Base-by-base conservation (phyloP, 768 basidiomycete species). In the Boletus sp. region DNA sequence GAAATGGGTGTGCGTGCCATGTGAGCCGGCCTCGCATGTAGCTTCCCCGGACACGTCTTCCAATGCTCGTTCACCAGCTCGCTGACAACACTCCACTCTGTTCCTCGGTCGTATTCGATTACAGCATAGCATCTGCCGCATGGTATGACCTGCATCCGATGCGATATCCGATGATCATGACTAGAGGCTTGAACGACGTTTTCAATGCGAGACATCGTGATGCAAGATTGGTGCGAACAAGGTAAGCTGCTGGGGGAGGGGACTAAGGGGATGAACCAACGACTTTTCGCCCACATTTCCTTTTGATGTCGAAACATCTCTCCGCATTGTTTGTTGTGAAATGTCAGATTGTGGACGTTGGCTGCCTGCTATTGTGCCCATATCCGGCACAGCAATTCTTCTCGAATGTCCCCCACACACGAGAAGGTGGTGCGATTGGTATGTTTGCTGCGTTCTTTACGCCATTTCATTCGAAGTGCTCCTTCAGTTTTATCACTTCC, bases 241-340 rank as follows among this genome's bases (percentile, higher is more conserved):
- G 63, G 56, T 57, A 49, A 59, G 41, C n/a, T 29, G 52, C 39
- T 37, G 37, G 47, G 51, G 56, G 33, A 46, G 33, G 49, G n/a
- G n/a, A n/a, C n/a, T n/a, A n/a, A n/a, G n/a, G n/a, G 47, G 55
- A 56, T 50, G 56, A 42, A 47, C 44, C 12, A 45, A 45, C 50
- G 32, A 28, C 40, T 54, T 47, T 48, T 55, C 41, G 41, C n/a
- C 45, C 42, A 47, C 54, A 24, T 53, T 48, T 57, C 57, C 58
- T 69, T 69, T 67, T 70, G 61, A 69, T 50, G 47, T 63, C 56
- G 4, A 59, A 47, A 54, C 28, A 47, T 53, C 45, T 51, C 62
- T 56, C 60, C 58, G 56, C 60, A 57, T 70, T 70, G 69, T 71
- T 70, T 71, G 65, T 69, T 68, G 69, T 67, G 69, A 67, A 69